These are phyloP conservation scores for Striga hermonthica DNA, from an alignment of 305 asterid species.

Conservation along the genomic window DNA sequence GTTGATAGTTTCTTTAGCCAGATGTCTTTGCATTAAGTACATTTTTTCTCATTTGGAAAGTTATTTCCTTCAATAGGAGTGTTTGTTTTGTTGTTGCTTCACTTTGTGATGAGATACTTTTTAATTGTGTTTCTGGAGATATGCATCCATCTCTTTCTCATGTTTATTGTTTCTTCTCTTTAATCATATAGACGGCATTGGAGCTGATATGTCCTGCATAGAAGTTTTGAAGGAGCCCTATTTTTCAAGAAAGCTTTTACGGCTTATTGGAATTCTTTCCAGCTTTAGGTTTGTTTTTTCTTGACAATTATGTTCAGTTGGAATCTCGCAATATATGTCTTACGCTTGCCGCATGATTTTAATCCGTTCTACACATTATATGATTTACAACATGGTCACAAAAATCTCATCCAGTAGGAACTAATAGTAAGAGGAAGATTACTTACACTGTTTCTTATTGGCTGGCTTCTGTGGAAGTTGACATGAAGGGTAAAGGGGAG, in stretches of 20 bases:
- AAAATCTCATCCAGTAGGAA: not conserved
- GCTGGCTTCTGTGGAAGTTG: no score
- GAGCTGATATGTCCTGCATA: slow-evolving; percentile 56
- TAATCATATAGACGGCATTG: slow-evolving; percentile 53
- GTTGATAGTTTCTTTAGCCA: slow-evolving; percentile 17
- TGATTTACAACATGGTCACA: slow-evolving; percentile 23
- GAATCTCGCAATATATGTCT: slow-evolving; percentile 4
- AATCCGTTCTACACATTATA: slow-evolving; percentile 22
- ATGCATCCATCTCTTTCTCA: slow-evolving; percentile 16
- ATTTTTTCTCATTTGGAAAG: slow-evolving; percentile 24
- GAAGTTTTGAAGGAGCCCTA: slow-evolving; percentile 72
- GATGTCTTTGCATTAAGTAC: slow-evolving; percentile 21
- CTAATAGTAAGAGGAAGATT: slow-evolving; percentile 15
- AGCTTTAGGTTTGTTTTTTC: slow-evolving; percentile 61
- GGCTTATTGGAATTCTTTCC: slow-evolving; percentile 69
- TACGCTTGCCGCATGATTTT: slow-evolving; percentile 19
- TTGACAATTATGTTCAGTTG: slow-evolving; percentile 21
- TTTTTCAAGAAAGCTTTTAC: slow-evolving; percentile 77
- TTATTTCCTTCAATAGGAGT: slow-evolving; percentile 18
- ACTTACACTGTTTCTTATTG: no score
- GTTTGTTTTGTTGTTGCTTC: slow-evolving; percentile 24
- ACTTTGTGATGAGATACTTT: slow-evolving; percentile 19
- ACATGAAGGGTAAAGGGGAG: no score
- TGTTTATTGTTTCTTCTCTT: slow-evolving; percentile 28
- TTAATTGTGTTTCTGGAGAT: slow-evolving; percentile 14